Conservation (phyloP, 1,139 yeast genomes). For the Pichia sp. region DNA sequence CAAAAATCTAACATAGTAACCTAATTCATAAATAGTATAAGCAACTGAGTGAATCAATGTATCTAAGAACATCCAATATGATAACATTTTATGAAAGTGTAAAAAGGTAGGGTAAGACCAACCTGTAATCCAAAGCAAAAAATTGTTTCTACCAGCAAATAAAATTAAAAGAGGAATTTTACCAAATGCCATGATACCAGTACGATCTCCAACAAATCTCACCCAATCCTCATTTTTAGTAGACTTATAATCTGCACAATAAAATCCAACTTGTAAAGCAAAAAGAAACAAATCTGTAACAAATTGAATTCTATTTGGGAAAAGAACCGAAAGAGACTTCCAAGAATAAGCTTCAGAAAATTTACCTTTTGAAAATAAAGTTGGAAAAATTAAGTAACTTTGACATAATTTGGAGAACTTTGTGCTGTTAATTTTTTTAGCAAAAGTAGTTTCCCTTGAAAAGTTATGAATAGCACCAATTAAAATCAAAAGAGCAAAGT, state of each 20-base stretch:
- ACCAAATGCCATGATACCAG: slow-evolving; percentile 42
- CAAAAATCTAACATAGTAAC: slow-evolving; percentile 17
- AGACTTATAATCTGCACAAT: slow-evolving; percentile 8
- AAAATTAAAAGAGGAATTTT: slow-evolving; percentile 41
- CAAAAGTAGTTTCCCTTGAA: slow-evolving; percentile 6
- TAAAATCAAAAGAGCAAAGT: slow-evolving; percentile 12
- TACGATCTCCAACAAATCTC: slow-evolving; percentile 43
- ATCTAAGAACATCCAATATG: slow-evolving; percentile 38
- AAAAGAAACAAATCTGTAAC: slow-evolving; percentile 10
- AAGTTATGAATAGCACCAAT: slow-evolving; percentile 13
- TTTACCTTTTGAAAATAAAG: slow-evolving; percentile 15
- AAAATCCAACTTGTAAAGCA: slow-evolving; percentile 15
- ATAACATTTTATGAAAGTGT: slow-evolving; percentile 54
- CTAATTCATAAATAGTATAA: slow-evolving; percentile 14
- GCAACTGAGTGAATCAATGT: slow-evolving; percentile 26
- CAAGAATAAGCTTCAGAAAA: slow-evolving; percentile 6
- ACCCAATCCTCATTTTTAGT: slow-evolving; percentile 36
- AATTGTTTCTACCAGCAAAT: slow-evolving; percentile 60
- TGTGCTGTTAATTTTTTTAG: slow-evolving; percentile 5
- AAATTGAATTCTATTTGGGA: slow-evolving; percentile 18
- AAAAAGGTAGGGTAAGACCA: slow-evolving; percentile 56
- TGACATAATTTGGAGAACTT: slow-evolving; percentile 9
- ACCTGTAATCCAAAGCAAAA: slow-evolving; percentile 51
- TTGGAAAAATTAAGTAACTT: slow-evolving; percentile 14
- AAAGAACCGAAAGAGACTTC: slow-evolving; percentile 8